Conservation (phyloP, 306 rosid species). For the Lithocarpus polystachyus region DNA sequence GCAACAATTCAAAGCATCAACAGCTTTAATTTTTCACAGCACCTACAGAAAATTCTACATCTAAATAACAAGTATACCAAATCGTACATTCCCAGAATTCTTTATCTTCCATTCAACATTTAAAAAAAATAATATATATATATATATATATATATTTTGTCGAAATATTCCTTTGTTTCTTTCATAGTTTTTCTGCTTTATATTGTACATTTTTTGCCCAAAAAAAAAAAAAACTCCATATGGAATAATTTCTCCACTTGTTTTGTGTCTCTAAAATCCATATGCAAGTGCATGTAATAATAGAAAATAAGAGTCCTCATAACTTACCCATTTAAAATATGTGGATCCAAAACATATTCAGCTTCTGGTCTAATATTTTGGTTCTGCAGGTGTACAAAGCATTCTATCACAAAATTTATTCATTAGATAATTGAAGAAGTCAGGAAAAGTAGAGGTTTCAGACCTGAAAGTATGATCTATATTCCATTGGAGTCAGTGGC, state of each 20-base stretch:
- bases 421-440: not conserved
- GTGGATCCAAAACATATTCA: conserved; percentile 52
- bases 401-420: not conserved
- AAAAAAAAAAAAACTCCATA: not conserved
- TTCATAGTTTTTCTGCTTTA: not conserved
- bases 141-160: too few relatives aligned
- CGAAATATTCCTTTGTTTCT: not conserved
- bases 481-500: conserved; percentile 79
- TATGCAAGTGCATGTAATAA: conserved; percentile 6
- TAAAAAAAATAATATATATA: too few relatives aligned
- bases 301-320: not conserved
- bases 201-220: too few relatives aligned
- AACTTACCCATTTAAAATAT: conserved; percentile 53
- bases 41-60: not conserved
- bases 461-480: conserved; percentile 76
- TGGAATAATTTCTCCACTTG: not conserved
- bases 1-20: not conserved
- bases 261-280: conserved; percentile 2
- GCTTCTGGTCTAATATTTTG: conserved; percentile 65
- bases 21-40: not conserved
- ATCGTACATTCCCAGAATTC: not conserved
- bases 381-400: conserved; percentile 43
- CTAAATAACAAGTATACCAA: not conserved
- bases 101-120: not conserved
- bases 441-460: conserved; percentile 12